Percentiles rank a stretch among this genome's conserved stretches.
These are phyloP conservation scores for Quercus berberidifolia DNA, from an alignment of 306 rosid genomes.

Conservation along the genomic window DNA sequence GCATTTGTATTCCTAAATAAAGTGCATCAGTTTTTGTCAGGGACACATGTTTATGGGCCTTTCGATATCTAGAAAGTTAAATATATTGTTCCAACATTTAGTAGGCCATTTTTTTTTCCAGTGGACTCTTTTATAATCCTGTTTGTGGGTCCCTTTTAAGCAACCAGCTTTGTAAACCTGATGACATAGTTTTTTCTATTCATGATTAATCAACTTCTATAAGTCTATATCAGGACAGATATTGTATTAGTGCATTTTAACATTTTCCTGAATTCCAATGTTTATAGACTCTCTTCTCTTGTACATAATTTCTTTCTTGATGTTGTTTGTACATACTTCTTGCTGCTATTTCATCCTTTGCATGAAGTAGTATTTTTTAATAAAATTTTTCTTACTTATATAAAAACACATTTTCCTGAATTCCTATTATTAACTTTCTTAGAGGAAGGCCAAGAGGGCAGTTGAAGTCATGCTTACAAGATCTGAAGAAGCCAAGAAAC, in stretches of 20 bases:
- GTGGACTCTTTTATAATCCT: background rate
- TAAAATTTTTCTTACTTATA: too few species aligned
- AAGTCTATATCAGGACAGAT: background rate
- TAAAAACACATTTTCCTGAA: too few species aligned
- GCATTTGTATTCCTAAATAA: background rate
- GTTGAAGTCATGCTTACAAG: slow-evolving; percentile 94
- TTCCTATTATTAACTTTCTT: background rate
- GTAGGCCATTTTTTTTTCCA: background rate
- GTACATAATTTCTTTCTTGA: too few species aligned
- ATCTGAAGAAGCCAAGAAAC: slow-evolving; percentile 60
- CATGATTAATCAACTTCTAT: background rate
- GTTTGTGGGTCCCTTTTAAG: background rate
- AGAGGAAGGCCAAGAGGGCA: slow-evolving; percentile 87
- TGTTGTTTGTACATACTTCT: too few species aligned
- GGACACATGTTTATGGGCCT: background rate
- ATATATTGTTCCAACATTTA: background rate
- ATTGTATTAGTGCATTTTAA: background rate
- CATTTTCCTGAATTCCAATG: background rate
- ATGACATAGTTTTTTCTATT: background rate
- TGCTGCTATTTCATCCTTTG: too few species aligned
- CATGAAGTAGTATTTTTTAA: too few species aligned
- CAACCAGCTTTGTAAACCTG: background rate
- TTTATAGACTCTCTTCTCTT: too few species aligned
- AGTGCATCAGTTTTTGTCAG: background rate
- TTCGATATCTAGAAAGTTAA: background rate